Evolutionary conservation across 2,329 filamentous ascomycete genomes (phyloP).

Genomic region (Alternaria alternata): DNA sequence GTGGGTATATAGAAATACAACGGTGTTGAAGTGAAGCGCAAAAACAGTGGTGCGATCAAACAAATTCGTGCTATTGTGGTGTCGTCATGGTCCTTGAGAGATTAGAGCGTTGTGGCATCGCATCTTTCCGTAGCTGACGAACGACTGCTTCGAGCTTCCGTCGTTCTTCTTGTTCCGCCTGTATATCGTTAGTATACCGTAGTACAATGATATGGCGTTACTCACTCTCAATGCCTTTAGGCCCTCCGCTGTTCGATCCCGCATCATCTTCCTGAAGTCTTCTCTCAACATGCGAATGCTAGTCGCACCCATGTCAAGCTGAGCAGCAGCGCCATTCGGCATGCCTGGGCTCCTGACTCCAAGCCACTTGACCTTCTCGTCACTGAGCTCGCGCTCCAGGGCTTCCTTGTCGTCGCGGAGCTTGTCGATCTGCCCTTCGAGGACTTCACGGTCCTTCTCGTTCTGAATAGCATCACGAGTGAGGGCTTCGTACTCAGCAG

Average conservation of each 20-base stretch:
- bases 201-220: fast-evolving
- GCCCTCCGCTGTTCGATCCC: conserved; percentile 72
- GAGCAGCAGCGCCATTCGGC: conserved; percentile 31
- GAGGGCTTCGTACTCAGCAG: conserved; percentile 74
- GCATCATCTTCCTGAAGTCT: conserved; percentile 84
- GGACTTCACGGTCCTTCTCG: conserved; percentile 72
- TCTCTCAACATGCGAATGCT: conserved; percentile 74
- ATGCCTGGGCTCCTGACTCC: conserved; percentile 65
- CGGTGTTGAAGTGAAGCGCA: not conserved
- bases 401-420: conserved; percentile 70
- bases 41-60: not conserved
- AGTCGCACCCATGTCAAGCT: conserved; percentile 61
- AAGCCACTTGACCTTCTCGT: conserved; percentile 73
- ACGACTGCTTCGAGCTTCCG: conserved; percentile 71
- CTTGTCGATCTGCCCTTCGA: conserved; percentile 70
- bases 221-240: conserved; percentile 69
- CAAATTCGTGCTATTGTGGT: conserved; percentile 7
- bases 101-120: conserved; percentile 26
- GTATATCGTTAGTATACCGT: conserved; percentile 29
- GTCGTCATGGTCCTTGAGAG: conserved; percentile 20
- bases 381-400: conserved; percentile 69
- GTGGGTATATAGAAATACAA: not conserved
- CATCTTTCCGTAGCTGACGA: conserved; percentile 60
- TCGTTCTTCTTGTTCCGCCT: conserved; percentile 77
- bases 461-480: conserved; percentile 74